A percentile compares a stretch with the other conserved stretches of the same genome.
Conservation (phyloP, 352 stramenopile species). For the Pythium sp. region DNA sequence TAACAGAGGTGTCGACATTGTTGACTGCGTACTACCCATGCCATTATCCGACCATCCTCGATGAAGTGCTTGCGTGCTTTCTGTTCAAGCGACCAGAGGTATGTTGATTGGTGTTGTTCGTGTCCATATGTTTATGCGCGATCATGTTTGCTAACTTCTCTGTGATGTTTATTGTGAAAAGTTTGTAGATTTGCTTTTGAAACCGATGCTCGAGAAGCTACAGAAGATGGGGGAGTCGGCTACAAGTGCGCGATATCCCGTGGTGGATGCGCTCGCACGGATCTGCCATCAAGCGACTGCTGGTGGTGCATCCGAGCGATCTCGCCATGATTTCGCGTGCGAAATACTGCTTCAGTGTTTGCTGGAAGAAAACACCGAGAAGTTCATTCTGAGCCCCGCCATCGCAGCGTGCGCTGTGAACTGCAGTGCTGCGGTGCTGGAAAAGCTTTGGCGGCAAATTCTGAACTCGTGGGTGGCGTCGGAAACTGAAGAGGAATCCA, state of each 20-base stretch:
- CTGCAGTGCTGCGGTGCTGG: slow-evolving; percentile 55
- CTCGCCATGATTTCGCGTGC: slow-evolving; percentile 64
- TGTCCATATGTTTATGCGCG: neutral
- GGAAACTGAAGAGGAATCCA: slow-evolving; percentile 7
- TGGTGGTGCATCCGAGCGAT: slow-evolving; percentile 13
- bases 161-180: neutral
- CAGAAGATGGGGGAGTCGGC: slow-evolving; percentile 60
- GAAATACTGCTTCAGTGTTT: slow-evolving; percentile 70
- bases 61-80: slow-evolving; percentile 74
- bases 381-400: slow-evolving; percentile 70
- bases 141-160: slow-evolving; percentile 2
- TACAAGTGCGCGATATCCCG: slow-evolving; percentile 56
- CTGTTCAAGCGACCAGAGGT: slow-evolving; percentile 75
- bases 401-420: slow-evolving; percentile 59
- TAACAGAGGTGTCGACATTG: slow-evolving; percentile 65
- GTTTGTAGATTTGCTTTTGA: slow-evolving; percentile 60
- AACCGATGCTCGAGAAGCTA: slow-evolving; percentile 71
- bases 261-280: slow-evolving; percentile 60
- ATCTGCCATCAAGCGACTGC: slow-evolving; percentile 24
- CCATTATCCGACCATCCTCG: slow-evolving; percentile 74
- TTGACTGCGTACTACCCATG: slow-evolving; percentile 83
- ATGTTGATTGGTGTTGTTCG: neutral
- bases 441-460: slow-evolving; percentile 44
- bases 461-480: slow-evolving; percentile 21
- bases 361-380: slow-evolving; percentile 71